phyloP scores from a whole-genome alignment of 164 flowering plant genomes.

The Chimonanthus salicifolius region DNA sequence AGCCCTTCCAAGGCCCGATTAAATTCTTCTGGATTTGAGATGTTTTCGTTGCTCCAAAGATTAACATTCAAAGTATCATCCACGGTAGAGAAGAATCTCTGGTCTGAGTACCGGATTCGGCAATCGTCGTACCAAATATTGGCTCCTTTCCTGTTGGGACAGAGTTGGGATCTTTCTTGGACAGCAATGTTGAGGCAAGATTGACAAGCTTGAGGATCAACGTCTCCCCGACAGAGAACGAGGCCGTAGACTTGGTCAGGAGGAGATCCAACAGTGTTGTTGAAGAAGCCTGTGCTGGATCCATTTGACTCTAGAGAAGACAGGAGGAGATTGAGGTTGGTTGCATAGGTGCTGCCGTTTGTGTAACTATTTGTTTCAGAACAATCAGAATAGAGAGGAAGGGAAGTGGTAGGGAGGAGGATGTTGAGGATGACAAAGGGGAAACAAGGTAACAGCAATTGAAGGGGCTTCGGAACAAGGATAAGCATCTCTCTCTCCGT shows the following conservation, averaged over 20 bases:
- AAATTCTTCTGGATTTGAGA: background rate
- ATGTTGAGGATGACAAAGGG: no score
- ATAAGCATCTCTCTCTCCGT: no score
- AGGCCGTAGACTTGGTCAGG: conserved; percentile 7
- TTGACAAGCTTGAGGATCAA: background rate
- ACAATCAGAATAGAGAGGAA: no score
- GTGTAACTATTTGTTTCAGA: background rate
- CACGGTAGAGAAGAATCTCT: background rate
- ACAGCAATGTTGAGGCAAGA: background rate
- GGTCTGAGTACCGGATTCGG: conserved; percentile 12
- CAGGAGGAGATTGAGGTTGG: conserved; percentile 18
- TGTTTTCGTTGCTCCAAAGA: background rate
- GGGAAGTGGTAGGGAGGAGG: no score
- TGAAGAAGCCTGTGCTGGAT: conserved; percentile 6
- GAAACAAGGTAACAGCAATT: no score
- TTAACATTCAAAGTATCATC: background rate
- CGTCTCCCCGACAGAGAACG: conserved; percentile 15
- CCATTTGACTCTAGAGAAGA: conserved; percentile 4
- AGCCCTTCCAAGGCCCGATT: background rate
- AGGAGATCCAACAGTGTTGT: background rate
- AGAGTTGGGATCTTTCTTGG: background rate
- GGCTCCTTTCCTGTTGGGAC: conserved; percentile 1
- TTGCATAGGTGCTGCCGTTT: conserved; percentile 4
- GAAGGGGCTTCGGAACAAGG: no score
- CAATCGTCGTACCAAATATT: conserved; percentile 13